These are phyloP conservation scores for Fagus crenata DNA, from an alignment of 306 rosid species.

Conservation along the genomic window DNA sequence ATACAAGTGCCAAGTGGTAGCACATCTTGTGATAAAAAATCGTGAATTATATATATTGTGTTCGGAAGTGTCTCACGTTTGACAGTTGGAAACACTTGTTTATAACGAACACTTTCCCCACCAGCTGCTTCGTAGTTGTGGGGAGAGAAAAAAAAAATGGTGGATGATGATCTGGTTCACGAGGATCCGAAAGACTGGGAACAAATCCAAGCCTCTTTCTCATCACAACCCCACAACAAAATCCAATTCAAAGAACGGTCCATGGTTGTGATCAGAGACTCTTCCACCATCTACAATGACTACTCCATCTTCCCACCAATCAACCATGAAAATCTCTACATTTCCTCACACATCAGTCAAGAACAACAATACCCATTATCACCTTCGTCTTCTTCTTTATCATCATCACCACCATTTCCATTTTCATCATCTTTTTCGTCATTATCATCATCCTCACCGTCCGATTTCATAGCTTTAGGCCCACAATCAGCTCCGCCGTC, in stretches of 20 bases:
- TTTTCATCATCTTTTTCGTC: slow-evolving; percentile 25
- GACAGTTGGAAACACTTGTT: background rate
- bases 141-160: background rate
- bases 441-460: slow-evolving; percentile 9
- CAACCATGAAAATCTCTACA: slow-evolving; percentile 50
- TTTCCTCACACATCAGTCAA: background rate
- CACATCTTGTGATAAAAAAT: too few relatives aligned
- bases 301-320: slow-evolving; percentile 49
- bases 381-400: slow-evolving; percentile 16
- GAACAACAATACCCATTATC: slow-evolving; percentile 14
- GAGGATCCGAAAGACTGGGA: background rate
- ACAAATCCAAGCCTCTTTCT: background rate
- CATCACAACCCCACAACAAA: background rate
- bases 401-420: background rate
- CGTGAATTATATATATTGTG: too few relatives aligned
- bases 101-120: background rate
- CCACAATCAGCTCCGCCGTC: background rate
- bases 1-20: too few relatives aligned
- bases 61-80: background rate
- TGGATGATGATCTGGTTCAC: background rate
- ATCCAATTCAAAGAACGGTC: slow-evolving; percentile 31
- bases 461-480: background rate
- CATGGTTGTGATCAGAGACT: slow-evolving; percentile 48
- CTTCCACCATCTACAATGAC: slow-evolving; percentile 20
- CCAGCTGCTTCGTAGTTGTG: background rate